These are phyloP conservation scores for Hypoxylon sp. DNA, from an alignment of 2,329 filamentous ascomycete species.

Conservation along the genomic window DNA sequence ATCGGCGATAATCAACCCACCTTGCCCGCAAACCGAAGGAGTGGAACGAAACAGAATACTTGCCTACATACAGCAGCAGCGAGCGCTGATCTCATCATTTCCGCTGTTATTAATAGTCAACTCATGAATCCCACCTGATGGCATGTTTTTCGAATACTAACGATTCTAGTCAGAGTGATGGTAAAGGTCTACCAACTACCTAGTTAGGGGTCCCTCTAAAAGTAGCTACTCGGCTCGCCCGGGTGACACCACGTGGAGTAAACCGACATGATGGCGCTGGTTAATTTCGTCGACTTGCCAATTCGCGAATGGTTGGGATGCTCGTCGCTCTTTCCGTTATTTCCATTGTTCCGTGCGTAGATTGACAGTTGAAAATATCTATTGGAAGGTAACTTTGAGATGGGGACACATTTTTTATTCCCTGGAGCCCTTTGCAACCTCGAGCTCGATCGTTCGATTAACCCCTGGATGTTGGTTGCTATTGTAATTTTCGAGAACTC, in stretches of 20 bases:
- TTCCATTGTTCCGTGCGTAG: constrained; percentile 6
- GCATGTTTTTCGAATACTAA: constrained; percentile 4
- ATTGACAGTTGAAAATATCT: neutral
- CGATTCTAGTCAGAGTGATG: constrained; percentile 2
- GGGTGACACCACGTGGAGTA: constrained; percentile 8
- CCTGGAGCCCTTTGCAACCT: neutral
- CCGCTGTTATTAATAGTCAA: constrained; percentile 32
- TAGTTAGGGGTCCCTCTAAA: neutral
- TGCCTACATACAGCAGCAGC: neutral
- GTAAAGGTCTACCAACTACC: neutral
- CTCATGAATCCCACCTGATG: constrained; percentile 9
- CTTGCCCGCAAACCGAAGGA: constrained; percentile 11
- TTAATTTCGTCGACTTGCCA: constrained; percentile 22
- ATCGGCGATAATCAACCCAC: constrained; percentile 26
- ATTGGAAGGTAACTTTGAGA: constrained; percentile 13
- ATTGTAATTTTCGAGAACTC: neutral
- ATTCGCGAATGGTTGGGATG: constrained; percentile 5
- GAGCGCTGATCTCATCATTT: constrained; percentile 20
- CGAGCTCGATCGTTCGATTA: constrained; percentile 17
- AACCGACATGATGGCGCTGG: neutral
- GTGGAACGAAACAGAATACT: constrained; percentile 14
- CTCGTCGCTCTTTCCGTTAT: neutral
- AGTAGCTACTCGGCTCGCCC: neutral
- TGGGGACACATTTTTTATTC: neutral
- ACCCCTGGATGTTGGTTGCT: constrained; percentile 14